phyloP scores from a whole-genome alignment of 176 grass and related monocot species.

The Elaeis guineensis region DNA sequence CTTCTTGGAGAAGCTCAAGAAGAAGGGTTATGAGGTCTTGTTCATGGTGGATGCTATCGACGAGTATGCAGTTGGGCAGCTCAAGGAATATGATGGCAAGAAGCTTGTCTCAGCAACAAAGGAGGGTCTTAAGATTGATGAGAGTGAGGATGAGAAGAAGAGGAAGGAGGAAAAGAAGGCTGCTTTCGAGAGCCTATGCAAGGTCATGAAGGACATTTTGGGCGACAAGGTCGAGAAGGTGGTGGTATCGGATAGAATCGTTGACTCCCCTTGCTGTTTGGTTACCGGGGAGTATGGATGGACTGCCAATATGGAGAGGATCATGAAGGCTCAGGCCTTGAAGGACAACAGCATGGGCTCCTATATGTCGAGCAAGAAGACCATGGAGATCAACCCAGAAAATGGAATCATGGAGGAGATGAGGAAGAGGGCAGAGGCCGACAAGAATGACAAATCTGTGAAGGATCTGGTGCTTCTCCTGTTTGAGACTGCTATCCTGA shows the following conservation, averaged over 20 bases:
- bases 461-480: slow-evolving; percentile 41
- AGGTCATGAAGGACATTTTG: slow-evolving; percentile 39
- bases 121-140: slow-evolving; percentile 31
- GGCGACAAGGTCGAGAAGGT: slow-evolving; percentile 43
- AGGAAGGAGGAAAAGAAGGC: slow-evolving; percentile 26
- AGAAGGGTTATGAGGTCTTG: slow-evolving; percentile 37
- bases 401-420: slow-evolving; percentile 49
- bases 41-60: slow-evolving; percentile 51
- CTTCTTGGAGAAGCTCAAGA: slow-evolving; percentile 46
- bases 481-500: slow-evolving; percentile 41
- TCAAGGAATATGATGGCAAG: slow-evolving; percentile 43
- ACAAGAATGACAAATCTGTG: slow-evolving; percentile 52
- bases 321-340: slow-evolving; percentile 49
- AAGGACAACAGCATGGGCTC: slow-evolving; percentile 27
- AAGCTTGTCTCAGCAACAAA: slow-evolving; percentile 35
- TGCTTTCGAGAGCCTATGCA: slow-evolving; percentile 39
- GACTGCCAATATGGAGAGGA: slow-evolving; percentile 51
- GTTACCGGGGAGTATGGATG: slow-evolving; percentile 52
- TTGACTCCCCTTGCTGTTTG: slow-evolving; percentile 37
- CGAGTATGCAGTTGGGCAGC: slow-evolving; percentile 34
- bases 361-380: slow-evolving; percentile 48
- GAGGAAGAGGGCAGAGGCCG: slow-evolving; percentile 37
- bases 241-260: slow-evolving; percentile 36
- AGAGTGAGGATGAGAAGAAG: slow-evolving; percentile 39
- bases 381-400: slow-evolving; percentile 52